phyloP scores from a whole-genome alignment of 257 asterid genomes.

The Craterostigma plantagineum region DNA sequence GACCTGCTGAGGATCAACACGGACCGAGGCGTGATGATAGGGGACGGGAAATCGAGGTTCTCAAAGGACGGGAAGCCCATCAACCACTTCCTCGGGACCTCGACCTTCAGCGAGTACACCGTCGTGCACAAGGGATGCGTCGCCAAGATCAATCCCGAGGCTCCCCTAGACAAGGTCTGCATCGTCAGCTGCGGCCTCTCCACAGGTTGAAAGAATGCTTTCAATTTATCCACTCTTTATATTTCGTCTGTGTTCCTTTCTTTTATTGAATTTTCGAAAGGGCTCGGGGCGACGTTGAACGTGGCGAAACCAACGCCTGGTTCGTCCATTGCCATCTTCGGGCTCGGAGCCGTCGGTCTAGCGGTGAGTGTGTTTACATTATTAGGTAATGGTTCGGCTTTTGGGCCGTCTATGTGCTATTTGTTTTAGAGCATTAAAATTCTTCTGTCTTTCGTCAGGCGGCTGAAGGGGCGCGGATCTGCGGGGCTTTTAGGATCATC shows the following conservation, averaged over 20 bases:
- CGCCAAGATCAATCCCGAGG: conserved; percentile 37
- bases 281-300: conserved; percentile 44
- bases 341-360: conserved; percentile 48
- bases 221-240: too few species aligned
- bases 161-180: conserved; percentile 51
- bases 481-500: conserved; percentile 42
- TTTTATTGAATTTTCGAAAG: conserved; percentile 7
- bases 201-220: conserved; percentile 33
- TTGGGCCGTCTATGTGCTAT: not conserved
- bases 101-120: conserved; percentile 45
- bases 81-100: conserved; percentile 41
- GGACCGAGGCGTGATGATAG: conserved; percentile 35
- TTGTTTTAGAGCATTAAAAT: not conserved
- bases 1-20: conserved; percentile 44
- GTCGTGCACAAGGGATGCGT: conserved; percentile 43
- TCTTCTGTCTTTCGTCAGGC: conserved; percentile 16
- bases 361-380: conserved; percentile 21
- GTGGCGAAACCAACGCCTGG: conserved; percentile 40
- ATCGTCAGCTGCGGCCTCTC: conserved; percentile 50
- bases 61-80: conserved; percentile 40
- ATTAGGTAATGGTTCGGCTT: not conserved
- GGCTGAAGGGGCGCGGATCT: conserved; percentile 45
- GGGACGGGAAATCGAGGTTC: conserved; percentile 31
- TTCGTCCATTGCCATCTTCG: conserved; percentile 30
- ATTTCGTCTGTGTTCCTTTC: too few species aligned